These are phyloP conservation scores for Thozetella sp. DNA, from an alignment of 495 filamentous ascomycete genomes.

Conservation along the genomic window DNA sequence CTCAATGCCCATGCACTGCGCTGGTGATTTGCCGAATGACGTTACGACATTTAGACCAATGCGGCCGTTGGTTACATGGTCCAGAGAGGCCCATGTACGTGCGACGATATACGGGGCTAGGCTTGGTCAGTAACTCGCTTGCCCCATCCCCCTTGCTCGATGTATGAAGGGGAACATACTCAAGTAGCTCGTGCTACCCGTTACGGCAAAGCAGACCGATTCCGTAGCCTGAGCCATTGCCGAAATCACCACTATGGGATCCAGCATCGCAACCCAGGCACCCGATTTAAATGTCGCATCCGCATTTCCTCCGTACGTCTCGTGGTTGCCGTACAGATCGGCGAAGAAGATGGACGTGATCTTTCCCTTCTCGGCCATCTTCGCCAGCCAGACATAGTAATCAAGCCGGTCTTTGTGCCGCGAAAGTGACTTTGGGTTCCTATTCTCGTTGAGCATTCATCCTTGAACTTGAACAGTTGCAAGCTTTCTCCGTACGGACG, in stretches of 20 bases:
- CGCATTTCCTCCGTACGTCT: not conserved
- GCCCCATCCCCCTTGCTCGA: not conserved
- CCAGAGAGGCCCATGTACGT: not conserved
- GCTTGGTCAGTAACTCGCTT: not conserved
- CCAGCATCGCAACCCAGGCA: not conserved
- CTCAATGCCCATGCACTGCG: not conserved
- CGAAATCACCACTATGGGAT: not conserved
- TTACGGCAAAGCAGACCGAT: not conserved
- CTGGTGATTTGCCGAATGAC: not conserved
- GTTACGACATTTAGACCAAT: not conserved
- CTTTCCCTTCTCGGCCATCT: not conserved
- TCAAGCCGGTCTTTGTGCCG: not conserved
- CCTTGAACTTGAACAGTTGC: not conserved
- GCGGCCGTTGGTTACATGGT: not conserved
- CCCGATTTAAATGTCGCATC: not conserved
- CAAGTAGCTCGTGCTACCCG: not conserved
- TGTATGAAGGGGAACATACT: not conserved
- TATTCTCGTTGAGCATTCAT: not conserved
- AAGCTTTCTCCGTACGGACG: too few relatives aligned
- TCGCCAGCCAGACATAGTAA: not conserved
- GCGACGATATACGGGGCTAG: not conserved
- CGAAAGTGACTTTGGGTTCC: not conserved
- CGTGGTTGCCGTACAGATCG: not conserved
- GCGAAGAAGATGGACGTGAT: not conserved
- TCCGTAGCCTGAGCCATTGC: not conserved